These are phyloP conservation scores for Aegilops longissima DNA, from an alignment of 176 grass and related monocot genomes.

Conservation along the genomic window DNA sequence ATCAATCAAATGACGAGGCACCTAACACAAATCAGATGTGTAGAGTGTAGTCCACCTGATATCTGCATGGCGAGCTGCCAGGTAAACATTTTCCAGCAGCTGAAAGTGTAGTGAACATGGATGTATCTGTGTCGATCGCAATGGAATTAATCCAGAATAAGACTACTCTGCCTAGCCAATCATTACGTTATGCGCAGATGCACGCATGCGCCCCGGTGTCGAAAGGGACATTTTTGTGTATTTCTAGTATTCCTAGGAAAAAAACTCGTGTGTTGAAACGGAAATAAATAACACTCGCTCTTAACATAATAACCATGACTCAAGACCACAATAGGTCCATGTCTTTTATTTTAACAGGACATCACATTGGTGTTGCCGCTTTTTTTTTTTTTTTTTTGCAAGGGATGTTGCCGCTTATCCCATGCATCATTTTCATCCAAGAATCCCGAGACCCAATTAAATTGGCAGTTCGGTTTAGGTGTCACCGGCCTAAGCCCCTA, in stretches of 20 bases:
- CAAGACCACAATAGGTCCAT: too few relatives aligned
- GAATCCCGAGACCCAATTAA: too few relatives aligned
- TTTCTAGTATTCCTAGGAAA: background rate
- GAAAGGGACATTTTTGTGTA: background rate
- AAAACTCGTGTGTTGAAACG: too few relatives aligned
- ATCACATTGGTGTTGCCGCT: too few relatives aligned
- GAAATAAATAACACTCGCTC: too few relatives aligned
- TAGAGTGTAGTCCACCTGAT: background rate
- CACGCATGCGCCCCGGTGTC: background rate
- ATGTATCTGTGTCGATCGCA: background rate
- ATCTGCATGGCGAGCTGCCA: background rate
- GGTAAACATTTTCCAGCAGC: background rate
- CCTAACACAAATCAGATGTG: background rate
- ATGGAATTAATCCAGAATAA: background rate
- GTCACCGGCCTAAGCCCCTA: too few relatives aligned
- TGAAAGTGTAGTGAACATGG: background rate
- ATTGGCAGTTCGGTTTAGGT: too few relatives aligned
- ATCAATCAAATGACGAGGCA: background rate
- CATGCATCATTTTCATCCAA: too few relatives aligned
- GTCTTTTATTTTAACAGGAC: too few relatives aligned
- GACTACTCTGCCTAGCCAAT: background rate
- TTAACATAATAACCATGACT: too few relatives aligned
- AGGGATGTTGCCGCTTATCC: too few relatives aligned
- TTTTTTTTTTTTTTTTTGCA: too few relatives aligned
- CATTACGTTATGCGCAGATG: background rate